phyloP scores from a whole-genome alignment of 306 rosid species.

The Albizia julibrissin region DNA sequence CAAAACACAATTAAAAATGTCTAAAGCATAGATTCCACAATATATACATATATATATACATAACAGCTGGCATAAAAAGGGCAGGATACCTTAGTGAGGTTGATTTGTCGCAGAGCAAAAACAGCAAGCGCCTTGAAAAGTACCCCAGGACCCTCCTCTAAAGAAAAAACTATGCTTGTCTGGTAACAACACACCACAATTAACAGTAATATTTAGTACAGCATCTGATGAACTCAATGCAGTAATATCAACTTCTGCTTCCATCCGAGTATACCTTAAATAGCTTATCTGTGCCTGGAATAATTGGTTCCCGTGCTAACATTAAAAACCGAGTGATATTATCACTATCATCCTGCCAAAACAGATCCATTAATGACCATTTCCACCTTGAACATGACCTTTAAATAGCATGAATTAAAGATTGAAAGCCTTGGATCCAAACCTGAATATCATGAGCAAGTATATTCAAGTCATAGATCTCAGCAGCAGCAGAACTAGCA shows the following conservation, averaged over 20 bases:
- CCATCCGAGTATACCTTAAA: conserved; percentile 67
- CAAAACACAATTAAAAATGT: conserved; percentile 27
- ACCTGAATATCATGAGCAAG: conserved; percentile 97
- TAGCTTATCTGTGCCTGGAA: conserved; percentile 87
- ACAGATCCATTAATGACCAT: conserved; percentile 34
- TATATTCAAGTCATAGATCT: conserved; percentile 74
- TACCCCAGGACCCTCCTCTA: conserved; percentile 96
- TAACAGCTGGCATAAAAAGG: conserved; percentile 10
- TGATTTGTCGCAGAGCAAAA: conserved; percentile 90
- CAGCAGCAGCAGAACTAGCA: conserved; percentile 84
- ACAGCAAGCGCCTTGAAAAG: conserved; percentile 99
- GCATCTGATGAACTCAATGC: conserved; percentile 8
- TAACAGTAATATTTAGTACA: conserved; percentile 21
- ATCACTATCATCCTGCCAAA: conserved; percentile 80
- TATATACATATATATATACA: not conserved
- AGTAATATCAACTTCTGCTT: conserved; percentile 25
- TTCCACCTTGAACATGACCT: conserved; percentile 17
- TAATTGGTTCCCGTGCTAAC: conserved; percentile 93
- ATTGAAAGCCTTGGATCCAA: conserved; percentile 20
- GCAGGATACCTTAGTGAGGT: conserved; percentile 72
- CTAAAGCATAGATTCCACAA: conserved; percentile 25
- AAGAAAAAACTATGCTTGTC: conserved; percentile 96
- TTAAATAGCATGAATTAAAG: conserved; percentile 2
- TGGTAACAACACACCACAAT: conserved; percentile 41
- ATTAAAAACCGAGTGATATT: conserved; percentile 89